Evolutionary conservation across 2,329 filamentous ascomycete genomes (phyloP).

Genomic region (Beauveria sp.): DNA sequence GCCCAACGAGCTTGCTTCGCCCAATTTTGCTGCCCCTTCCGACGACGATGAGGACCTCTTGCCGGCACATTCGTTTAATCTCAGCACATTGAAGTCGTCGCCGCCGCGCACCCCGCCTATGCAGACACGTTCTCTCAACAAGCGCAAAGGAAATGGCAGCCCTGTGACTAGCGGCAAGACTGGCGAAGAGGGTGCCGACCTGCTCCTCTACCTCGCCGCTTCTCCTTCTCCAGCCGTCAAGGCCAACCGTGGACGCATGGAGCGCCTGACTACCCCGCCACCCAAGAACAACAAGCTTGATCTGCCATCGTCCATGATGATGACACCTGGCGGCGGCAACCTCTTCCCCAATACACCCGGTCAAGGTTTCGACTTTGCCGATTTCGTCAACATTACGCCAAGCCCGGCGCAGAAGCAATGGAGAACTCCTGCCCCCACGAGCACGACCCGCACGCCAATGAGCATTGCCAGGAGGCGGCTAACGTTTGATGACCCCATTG

Average conservation of each 20-base stretch:
- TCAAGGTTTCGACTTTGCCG: slow-evolving; percentile 82
- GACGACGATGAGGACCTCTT: slow-evolving; percentile 82
- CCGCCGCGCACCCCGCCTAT: slow-evolving; percentile 77
- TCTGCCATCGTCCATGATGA: slow-evolving; percentile 79
- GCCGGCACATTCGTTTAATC: slow-evolving; percentile 65
- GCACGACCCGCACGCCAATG: slow-evolving; percentile 44
- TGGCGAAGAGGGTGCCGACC: slow-evolving; percentile 72
- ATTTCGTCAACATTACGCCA: slow-evolving; percentile 96
- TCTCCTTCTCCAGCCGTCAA: slow-evolving; percentile 79
- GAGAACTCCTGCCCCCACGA: slow-evolving; percentile 64
- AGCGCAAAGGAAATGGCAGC: slow-evolving; percentile 41
- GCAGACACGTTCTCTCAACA: slow-evolving; percentile 41
- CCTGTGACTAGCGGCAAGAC: slow-evolving; percentile 42
- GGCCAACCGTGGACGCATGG: slow-evolving; percentile 47
- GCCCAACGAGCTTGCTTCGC: slow-evolving; percentile 52
- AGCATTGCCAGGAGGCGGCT: slow-evolving; percentile 67
- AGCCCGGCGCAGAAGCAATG: slow-evolving; percentile 86
- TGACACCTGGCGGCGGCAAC: slow-evolving; percentile 67
- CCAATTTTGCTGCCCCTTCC: slow-evolving; percentile 54
- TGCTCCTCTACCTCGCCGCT: slow-evolving; percentile 77
- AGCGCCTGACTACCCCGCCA: slow-evolving; percentile 69
- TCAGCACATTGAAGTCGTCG: slow-evolving; percentile 61
- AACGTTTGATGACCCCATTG: slow-evolving; percentile 72
- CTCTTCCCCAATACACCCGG: slow-evolving; percentile 70
- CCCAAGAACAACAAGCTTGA: slow-evolving; percentile 59